Evolutionary conservation across 2,329 filamentous ascomycete genomes (phyloP), one percentile per base, ranked within the genome.

Genomic region (Xylaria sp.): DNA sequence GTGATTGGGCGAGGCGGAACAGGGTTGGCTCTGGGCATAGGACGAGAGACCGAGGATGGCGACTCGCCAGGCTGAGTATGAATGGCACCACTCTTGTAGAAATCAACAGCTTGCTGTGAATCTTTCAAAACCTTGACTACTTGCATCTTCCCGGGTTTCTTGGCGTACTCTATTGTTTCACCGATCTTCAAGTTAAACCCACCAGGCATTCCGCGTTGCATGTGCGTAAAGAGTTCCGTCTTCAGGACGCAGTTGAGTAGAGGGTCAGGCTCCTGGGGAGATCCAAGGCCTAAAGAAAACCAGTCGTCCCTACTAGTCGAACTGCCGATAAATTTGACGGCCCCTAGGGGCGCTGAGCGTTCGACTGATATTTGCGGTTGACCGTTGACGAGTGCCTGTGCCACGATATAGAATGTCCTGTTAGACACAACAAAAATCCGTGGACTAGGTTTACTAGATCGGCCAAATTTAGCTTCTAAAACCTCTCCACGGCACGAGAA

Each of bases 161-260:
- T 99, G 78, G 95, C 94, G 81, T 97, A 99, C 79, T 97, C 93
- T 74, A 99, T 94, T 68, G 86, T 87, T 32, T 96, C 91, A n/a
- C 84, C 89, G 70, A 98, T 91, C 81, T 92, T 93, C 57, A 99
- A 82, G 78, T 90, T 93, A 78, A 97, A 88, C 10, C 92, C 90
- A 9, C 92, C 93, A 2, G 92, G 90, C 81, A 97, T 92, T 61
- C 90, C 89, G 60, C 89, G 90, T 78, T 91, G 90, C 83, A 99
- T 90, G 71, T 98, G 94, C 0, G 95, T 97, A 78, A 98, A 97
- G 81, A 99, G 91, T 78, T 99, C 96, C 0, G 96, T 99, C 84
- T 99, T 99, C 81, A 99, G 90, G 23, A 98, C 84, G 78, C 96
- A 99, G 82, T 91, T 97, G 76, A 99, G 81, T 25, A 99, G 85